phyloP scores from a whole-genome alignment of 495 filamentous ascomycete genomes.

The Neurospora sp. region DNA sequence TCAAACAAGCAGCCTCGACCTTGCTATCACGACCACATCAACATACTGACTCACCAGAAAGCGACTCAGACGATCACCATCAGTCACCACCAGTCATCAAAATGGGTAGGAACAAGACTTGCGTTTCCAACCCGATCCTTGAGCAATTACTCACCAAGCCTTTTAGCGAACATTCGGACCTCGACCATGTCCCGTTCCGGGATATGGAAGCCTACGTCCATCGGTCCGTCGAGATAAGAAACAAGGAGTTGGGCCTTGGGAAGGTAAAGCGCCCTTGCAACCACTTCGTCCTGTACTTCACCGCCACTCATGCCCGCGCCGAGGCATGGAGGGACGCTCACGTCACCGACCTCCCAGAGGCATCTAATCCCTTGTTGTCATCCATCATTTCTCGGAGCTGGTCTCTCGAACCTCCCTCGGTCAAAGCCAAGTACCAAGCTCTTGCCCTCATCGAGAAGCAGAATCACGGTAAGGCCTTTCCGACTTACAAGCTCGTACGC shows the following conservation, averaged over 20 bases:
- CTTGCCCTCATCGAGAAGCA: neutral
- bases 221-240: neutral
- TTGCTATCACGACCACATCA: neutral
- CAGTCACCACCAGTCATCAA: neutral
- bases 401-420: neutral
- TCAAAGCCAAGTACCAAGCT: neutral
- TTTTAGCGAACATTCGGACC: neutral
- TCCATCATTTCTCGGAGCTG: neutral
- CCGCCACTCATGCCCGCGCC: neutral
- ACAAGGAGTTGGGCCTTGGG: neutral
- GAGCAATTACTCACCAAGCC: neutral
- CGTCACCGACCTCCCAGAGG: neutral
- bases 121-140: neutral
- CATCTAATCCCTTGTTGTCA: neutral
- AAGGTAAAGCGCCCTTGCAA: neutral
- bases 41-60: neutral
- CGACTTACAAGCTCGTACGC: neutral
- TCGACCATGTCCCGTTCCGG: neutral
- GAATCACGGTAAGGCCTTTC: neutral
- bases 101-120: neutral
- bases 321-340: neutral
- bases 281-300: neutral
- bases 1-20: neutral
- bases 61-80: neutral
- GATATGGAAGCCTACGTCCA: neutral